Base-by-base conservation (phyloP, 306 rosid genomes). In the Prunus mume region DNA sequence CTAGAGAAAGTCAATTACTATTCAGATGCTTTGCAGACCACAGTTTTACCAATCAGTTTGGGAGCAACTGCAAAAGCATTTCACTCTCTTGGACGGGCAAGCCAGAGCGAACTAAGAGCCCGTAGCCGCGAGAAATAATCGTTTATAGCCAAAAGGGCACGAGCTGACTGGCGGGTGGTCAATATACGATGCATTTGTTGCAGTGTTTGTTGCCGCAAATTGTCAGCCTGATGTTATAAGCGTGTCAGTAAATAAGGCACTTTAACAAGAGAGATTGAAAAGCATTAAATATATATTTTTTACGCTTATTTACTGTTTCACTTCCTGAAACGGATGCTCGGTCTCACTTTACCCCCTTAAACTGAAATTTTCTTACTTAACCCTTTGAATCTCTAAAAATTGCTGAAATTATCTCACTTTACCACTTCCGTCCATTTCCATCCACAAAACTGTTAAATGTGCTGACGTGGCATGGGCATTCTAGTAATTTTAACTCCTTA, bases 31-130 rank as follows among this genome's bases (percentile, higher is more conserved):
- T 72, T 64, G 77, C 75, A n/a, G 71, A 69, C 68, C 64, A 69
- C 70, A 66, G 61, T 45, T 7, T 49, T 32, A 73, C 68, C 65
- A 34, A 68, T 56, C 71, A 80, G 57, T 55, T 74, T 9, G 46
- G 51, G n/a, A 25, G 60, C 24, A 61, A 71, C 66, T 22, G 65
- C 24, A 34, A 49, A 14, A 25, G 7, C 77, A 11, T 75, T 58
- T 85, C 81, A 92, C 71, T 93, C 97, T 87, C 91, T 87, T 0
- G 99, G 99, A 17, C 99, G 99, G 45, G 99, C 97, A 50, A 90
- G 89, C 99, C 99, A 95, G 61, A 95, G 97, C 3, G 99, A 90
- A 79, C 99, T 95, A 15, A 95, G 99, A 79, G 97, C 97, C 0
- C 97, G 99, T 19, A 95, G 86, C 28, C 99, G 82, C 0, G 97